A percentile compares a stretch with the other conserved stretches of the same genome.
phyloP scores from a whole-genome alignment of 2,329 filamentous ascomycete genomes.

The Cercospora sojina region DNA sequence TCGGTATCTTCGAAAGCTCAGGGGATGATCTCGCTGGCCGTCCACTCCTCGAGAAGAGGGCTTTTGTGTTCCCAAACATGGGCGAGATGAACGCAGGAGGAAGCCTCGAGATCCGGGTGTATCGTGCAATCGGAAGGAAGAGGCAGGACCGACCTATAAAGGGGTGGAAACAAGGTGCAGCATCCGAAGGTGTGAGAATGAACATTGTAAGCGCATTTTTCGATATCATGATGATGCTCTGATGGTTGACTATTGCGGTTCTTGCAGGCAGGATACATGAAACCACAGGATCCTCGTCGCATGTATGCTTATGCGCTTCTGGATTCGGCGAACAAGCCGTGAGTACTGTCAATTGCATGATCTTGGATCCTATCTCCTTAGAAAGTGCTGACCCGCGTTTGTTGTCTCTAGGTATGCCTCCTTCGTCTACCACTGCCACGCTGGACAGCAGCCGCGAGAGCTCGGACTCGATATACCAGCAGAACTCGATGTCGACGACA shows the following conservation, averaged over 20 bases:
- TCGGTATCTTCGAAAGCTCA: slow-evolving; percentile 42
- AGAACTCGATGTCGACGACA: slow-evolving; percentile 5
- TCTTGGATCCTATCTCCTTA: not conserved
- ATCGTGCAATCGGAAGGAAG: slow-evolving; percentile 43
- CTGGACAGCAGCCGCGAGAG: slow-evolving; percentile 6
- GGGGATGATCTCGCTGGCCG: slow-evolving; percentile 34
- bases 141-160: slow-evolving; percentile 36
- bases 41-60: slow-evolving; percentile 43
- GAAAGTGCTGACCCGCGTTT: not conserved
- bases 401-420: slow-evolving; percentile 38
- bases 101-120: slow-evolving; percentile 45
- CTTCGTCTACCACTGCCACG: slow-evolving; percentile 41
- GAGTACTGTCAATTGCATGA: not conserved
- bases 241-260: not conserved
- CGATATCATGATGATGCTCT: not conserved
- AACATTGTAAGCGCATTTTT: slow-evolving; percentile 30
- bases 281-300: slow-evolving; percentile 42
- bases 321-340: slow-evolving; percentile 49
- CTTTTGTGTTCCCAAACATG: slow-evolving; percentile 41
- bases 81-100: slow-evolving; percentile 26
- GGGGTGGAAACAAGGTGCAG: slow-evolving; percentile 8
- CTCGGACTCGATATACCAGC: slow-evolving; percentile 7
- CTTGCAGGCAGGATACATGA: slow-evolving; percentile 33
- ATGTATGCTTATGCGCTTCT: slow-evolving; percentile 53
- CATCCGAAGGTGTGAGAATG: slow-evolving; percentile 9